phyloP scores from a whole-genome alignment of 371 early-diverging fungal species.

The Funneliformis caledonium region DNA sequence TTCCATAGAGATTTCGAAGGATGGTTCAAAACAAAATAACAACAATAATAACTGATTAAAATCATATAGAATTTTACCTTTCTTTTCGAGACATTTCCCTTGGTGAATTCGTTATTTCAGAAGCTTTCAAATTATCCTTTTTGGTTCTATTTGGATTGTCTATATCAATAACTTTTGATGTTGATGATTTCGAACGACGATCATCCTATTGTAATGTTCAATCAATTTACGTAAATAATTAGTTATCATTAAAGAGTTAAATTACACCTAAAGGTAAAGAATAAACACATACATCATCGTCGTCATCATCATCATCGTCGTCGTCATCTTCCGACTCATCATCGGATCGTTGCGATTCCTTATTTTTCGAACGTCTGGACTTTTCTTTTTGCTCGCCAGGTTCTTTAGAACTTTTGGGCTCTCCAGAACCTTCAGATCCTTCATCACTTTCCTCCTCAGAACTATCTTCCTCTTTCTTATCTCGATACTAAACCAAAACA shows the following conservation, averaged over 20 bases:
- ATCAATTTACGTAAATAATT: too few relatives aligned
- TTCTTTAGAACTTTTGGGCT: background rate
- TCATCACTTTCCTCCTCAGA: background rate
- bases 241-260: too few relatives aligned
- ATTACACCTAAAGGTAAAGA: background rate
- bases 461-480: background rate
- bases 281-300: background rate
- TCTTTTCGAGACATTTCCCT: conserved; percentile 34
- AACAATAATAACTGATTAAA: background rate
- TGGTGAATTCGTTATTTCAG: conserved; percentile 21
- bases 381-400: background rate
- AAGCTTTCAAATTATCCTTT: conserved; percentile 30
- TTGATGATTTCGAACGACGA: background rate
- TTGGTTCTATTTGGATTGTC: conserved; percentile 33
- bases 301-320: conserved; percentile 6
- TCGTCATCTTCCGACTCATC: background rate
- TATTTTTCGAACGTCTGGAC: background rate
- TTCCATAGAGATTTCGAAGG: background rate
- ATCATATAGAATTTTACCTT: conserved; percentile 11
- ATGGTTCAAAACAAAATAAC: background rate
- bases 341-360: conserved; percentile 9
- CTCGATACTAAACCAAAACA: background rate
- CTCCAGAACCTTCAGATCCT: background rate
- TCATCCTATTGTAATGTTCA: background rate
- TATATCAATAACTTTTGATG: background rate